Evolutionary conservation across 208 protist genomes (phyloP).

Genomic region (Wallacemonas sp.): DNA sequence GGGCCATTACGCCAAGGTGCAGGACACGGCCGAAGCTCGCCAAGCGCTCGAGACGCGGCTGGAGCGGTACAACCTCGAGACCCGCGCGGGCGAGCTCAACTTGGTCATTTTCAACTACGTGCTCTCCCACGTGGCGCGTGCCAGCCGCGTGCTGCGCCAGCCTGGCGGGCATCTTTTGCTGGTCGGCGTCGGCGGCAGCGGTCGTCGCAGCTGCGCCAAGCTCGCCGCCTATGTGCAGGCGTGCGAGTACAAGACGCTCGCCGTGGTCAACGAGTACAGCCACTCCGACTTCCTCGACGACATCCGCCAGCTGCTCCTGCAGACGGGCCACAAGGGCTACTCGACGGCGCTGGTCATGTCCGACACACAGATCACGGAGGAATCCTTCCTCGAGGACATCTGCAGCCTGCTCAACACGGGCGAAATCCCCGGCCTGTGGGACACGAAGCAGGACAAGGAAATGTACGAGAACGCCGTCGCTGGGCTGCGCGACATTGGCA

Average conservation of each 20-base stretch:
- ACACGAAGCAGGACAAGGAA: conserved; percentile 93
- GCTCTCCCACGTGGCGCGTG: conserved; percentile 95
- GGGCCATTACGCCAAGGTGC: conserved; percentile 88
- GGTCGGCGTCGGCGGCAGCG: conserved; percentile 96
- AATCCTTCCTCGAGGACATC: conserved; percentile 97
- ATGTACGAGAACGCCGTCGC: conserved; percentile 87
- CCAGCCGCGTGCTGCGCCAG: conserved; percentile 95
- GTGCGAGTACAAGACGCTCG: conserved; percentile 93
- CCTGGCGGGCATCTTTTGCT: conserved; percentile 96
- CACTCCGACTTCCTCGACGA: conserved; percentile 96
- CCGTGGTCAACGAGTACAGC: conserved; percentile 95
- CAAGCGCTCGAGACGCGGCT: conserved; percentile 86
- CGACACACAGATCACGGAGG: conserved; percentile 96
- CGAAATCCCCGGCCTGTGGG: conserved; percentile 95
- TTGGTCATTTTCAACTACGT: conserved; percentile 97
- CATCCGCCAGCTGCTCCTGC: conserved; percentile 90
- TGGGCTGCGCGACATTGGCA: conserved; percentile 84
- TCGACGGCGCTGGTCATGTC: conserved; percentile 95
- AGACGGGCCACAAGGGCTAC: conserved; percentile 93
- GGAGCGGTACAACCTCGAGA: conserved; percentile 86
- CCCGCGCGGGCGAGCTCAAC: conserved; percentile 83
- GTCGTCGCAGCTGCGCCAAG: conserved; percentile 93
- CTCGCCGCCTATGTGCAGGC: conserved; percentile 94
- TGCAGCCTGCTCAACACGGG: conserved; percentile 97
- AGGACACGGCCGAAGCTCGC: conserved; percentile 70